Evolutionary conservation across 352 stramenopile species (phyloP).

Genomic region (Globisporangium nagaii): DNA sequence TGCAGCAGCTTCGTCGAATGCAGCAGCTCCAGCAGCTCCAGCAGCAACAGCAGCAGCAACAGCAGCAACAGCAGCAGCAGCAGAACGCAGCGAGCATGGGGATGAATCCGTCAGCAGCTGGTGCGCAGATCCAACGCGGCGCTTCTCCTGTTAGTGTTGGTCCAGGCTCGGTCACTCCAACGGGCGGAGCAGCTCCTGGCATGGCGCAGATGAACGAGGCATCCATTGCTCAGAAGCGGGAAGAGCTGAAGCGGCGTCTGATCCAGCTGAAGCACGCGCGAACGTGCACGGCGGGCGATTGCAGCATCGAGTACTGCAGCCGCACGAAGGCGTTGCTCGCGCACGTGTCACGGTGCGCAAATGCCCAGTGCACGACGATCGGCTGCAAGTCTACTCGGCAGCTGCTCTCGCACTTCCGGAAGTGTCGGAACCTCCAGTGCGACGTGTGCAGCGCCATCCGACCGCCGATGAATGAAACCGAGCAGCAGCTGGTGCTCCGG

Average conservation of each 20-base stretch:
- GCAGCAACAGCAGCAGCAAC: slow-evolving; percentile 20
- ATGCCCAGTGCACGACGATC: slow-evolving; percentile 82
- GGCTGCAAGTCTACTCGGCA: slow-evolving; percentile 85
- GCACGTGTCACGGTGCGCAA: slow-evolving; percentile 79
- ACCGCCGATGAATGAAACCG: slow-evolving; percentile 83
- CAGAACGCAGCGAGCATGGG: slow-evolving; percentile 12
- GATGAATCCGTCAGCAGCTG: slow-evolving; percentile 8
- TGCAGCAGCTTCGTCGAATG: slow-evolving; percentile 69
- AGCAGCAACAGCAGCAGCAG: slow-evolving; percentile 23
- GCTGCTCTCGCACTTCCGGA: slow-evolving; percentile 83
- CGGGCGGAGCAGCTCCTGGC: slow-evolving; percentile 25
- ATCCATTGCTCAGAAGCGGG: slow-evolving; percentile 78
- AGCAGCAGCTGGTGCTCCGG: slow-evolving; percentile 80
- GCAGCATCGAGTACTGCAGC: slow-evolving; percentile 74
- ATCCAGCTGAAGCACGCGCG: slow-evolving; percentile 86
- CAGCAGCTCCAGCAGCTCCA: slow-evolving; percentile 42
- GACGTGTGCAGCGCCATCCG: slow-evolving; percentile 86
- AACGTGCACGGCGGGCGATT: slow-evolving; percentile 72
- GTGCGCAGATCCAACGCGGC: slow-evolving; percentile 9
- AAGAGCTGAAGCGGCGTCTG: slow-evolving; percentile 78
- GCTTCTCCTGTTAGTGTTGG: slow-evolving; percentile 9
- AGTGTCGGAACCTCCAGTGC: slow-evolving; percentile 83
- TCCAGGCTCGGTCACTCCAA: slow-evolving; percentile 15
- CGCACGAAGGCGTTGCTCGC: slow-evolving; percentile 75
- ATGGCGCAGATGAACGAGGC: slow-evolving; percentile 77